A percentile compares a stretch with the other conserved stretches of the same genome.
These are phyloP conservation scores for Blastocystis sp. DNA, from an alignment of 352 stramenopile species.

Conservation along the genomic window DNA sequence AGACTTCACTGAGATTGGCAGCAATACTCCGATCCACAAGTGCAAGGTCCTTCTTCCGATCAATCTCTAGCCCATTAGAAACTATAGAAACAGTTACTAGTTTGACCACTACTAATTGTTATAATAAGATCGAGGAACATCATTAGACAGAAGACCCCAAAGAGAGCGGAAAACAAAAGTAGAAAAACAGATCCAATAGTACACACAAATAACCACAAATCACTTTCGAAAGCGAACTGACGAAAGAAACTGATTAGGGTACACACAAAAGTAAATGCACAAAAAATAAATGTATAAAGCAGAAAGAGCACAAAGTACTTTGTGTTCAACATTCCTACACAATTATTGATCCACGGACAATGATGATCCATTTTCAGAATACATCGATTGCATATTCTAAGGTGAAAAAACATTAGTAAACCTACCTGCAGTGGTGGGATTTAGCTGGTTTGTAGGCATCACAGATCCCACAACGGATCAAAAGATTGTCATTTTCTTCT, in stretches of 20 bases:
- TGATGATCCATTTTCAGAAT: conserved; percentile 72
- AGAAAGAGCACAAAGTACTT: conserved; percentile 66
- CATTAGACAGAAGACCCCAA: conserved; percentile 1
- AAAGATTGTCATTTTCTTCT: neutral
- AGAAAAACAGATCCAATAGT: neutral
- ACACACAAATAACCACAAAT: neutral
- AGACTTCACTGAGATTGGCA: conserved; percentile 1
- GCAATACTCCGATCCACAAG: neutral
- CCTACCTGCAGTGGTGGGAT: conserved; percentile 48
- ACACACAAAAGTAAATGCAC: conserved; percentile 8
- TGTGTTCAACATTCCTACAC: conserved; percentile 61
- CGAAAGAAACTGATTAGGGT: neutral
- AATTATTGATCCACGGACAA: conserved; percentile 69
- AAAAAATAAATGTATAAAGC: conserved; percentile 21
- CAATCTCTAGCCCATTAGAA: conserved; percentile 12
- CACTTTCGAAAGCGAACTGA: neutral
- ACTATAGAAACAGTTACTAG: neutral
- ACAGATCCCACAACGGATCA: conserved; percentile 40
- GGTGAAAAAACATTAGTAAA: neutral
- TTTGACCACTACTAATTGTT: neutral
- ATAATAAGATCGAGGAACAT: conserved; percentile 3
- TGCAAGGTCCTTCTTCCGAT: neutral
- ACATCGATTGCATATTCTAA: conserved; percentile 69
- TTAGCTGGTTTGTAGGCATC: conserved; percentile 41
- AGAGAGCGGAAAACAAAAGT: conserved; percentile 5